Base-by-base conservation (phyloP, 2,329 filamentous ascomycete species). In the Monilinia aucupariae region DNA sequence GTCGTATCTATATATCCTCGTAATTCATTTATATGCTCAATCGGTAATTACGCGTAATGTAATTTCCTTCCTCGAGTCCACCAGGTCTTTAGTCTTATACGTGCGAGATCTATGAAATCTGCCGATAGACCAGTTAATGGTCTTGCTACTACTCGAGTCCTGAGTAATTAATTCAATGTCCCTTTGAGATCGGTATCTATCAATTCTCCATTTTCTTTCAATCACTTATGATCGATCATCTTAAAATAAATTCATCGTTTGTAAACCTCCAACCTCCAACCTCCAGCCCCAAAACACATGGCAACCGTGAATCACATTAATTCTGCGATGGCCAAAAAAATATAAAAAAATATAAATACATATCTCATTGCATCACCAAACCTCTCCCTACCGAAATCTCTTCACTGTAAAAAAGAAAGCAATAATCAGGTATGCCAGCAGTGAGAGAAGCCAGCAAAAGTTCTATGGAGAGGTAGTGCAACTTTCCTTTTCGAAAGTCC, bases 401-500 rank as follows among this genome's bases (percentile, higher is more conserved):
- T 53, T 55, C 48, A 27, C 51, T 47, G 37, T 61, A 27, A 53
- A 27, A 39, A 39, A 39, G 15, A 39, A 61, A 66, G 58, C 62
- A 56, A 30, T 41, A 62, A 52, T 32, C 55, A 20, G 45, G 34
- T 48, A n/a, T 58, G 39, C 47, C 58, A 55, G 58, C 53, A 62
- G 41, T 43, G 49, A 66, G 58, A 58, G 59, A 53, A 64, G 37
- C 62, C 45, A 53, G 37, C 45, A 34, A 56, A 56, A 64, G 32
- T 48, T 65, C 65, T 65, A 65, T 64, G 55, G 56, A 63, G 34
- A 56, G 56, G 52, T 49, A 67, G 63, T 54, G 51, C 32, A 53
- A 62, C 61, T 59, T 67, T 66, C 67, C 67, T 54, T 54, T 59
- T 53, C 53, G 47, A 48, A 59, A 55, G 61, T 32, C 43, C 51